Evolutionary conservation across 345 rosid genomes (phyloP).

Genomic region (Eucalyptus guilfoylei): DNA sequence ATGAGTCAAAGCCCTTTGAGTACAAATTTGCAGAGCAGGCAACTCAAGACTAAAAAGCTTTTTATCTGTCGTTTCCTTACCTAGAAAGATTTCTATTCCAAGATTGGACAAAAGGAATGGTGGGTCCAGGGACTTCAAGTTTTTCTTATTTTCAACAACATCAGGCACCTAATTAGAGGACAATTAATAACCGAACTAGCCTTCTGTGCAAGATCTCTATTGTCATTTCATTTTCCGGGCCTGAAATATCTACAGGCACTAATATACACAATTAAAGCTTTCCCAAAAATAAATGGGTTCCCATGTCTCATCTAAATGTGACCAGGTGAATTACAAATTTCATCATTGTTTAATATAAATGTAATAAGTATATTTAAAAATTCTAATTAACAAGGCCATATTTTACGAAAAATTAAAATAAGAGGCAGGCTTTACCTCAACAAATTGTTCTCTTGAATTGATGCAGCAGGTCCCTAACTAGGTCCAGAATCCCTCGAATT

Average conservation of each 20-base stretch:
- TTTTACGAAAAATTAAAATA: not conserved
- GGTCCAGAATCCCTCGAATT: not conserved
- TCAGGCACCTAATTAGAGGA: not conserved
- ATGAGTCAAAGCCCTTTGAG: not conserved
- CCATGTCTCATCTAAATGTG: not conserved
- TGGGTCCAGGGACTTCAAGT: not conserved
- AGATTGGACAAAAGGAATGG: not conserved
- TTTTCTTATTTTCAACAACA: not conserved
- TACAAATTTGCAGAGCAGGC: not conserved
- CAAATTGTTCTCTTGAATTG: slow-evolving; percentile 1
- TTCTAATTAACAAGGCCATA: not conserved
- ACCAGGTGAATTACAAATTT: not conserved
- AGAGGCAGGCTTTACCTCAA: slow-evolving; percentile 2
- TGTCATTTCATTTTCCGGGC: not conserved
- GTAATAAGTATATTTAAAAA: not conserved
- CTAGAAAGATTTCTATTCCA: not conserved
- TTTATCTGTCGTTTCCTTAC: not conserved
- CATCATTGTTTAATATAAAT: not conserved
- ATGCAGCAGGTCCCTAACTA: not conserved
- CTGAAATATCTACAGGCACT: not conserved
- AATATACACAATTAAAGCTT: not conserved
- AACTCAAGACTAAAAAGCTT: not conserved
- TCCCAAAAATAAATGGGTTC: not conserved
- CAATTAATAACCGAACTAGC: not conserved
- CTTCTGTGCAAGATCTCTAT: not conserved